Base-by-base conservation (phyloP, 2,329 filamentous ascomycete genomes). In the Fusarium armeniacum region DNA sequence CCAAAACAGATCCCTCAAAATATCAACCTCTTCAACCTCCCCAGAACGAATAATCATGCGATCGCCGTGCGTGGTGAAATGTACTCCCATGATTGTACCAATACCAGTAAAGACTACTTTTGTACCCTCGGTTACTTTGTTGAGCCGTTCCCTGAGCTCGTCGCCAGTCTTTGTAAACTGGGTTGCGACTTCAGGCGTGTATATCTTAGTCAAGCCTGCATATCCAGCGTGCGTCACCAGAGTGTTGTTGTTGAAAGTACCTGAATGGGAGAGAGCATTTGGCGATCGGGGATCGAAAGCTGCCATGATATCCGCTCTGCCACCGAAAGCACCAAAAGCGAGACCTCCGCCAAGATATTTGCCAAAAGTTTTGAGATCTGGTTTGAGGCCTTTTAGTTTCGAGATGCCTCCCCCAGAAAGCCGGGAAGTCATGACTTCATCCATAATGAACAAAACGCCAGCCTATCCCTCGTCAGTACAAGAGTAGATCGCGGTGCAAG, bases 341-440 rank as follows among this genome's bases (percentile, higher is more conserved):
- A 91, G 83, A 0, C 90, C 90, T 4, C 90, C 90, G 8, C 89
- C 90, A 3, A 91, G 78, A 71, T 86, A 91, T 73, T 92, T 92
- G 0, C 90, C 90, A 41, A 91, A 77, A 0, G 88, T 89, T 45
- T 85, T 88, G 54, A 92, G 75, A 72, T 92, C 90, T 0, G 90
- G 89, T 3, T 78, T 79, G 10, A 90, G 74, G 3, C 78, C 81
- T 28, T 80, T 62, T 24, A 78, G 63, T 3, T 76, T 73, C 8
- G 83, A 81, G 5, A 89, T 75, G 1, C 90, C 89, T 9, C 82
- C 78, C 3, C 80, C 80, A 5, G 73, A 74, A 30, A 91, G 78
- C 3, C 90, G 83, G 5, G 87, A 90, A 0, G 90, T 91, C 85
- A 91, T 90, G 8, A 93, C 90, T 77, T 93, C 91, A 75, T 93